Base-by-base conservation (phyloP, 305 asterid species). In the Fraxinus sp. region DNA sequence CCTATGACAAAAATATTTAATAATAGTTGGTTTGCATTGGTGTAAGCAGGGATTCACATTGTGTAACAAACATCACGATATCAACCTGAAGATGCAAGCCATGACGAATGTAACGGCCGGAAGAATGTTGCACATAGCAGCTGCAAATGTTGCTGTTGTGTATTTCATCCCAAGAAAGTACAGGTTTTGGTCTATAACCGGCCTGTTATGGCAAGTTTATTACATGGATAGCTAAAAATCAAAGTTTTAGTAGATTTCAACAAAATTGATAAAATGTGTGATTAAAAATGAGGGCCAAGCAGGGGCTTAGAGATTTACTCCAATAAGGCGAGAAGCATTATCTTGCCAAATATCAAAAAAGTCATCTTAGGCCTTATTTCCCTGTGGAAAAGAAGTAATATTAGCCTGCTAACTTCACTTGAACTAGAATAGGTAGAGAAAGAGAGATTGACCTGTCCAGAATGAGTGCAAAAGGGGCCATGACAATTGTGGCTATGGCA, bases 401-500 rank as follows among this genome's bases (percentile, higher is more conserved):
- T 62, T 62, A 62, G 71, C 71, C 14, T 59, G 28, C 71, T 62
- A 20, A 18, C 71, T 7, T 62, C 32, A 62, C 71, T 62, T 62
- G 71, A 36, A 22, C n/a, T 13, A 5, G 22, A 35, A 18, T 44
- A 35, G 7, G 39, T 35, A 82, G 66, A 77, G 83, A 77, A 64
- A 71, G 74, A 35, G 73, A 80, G 62, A 82, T 16, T 76, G 44
- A 95, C 98, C 88, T 94, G 96, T 95, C 99, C 0, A 95, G 78
- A 49, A 89, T 62, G 79, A 95, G 26, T 16, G 99, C 98, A 75
- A 95, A 95, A 59, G 99, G 99, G 26, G 97, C 89, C 41, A 95
- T 88, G 91, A 92, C 91, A 5, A 90, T 71, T 79, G 94, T 88
- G 87, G 98, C 98, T 52, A 94, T 90, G 9, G 91, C 97, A 28